A percentile compares a stretch with the other conserved stretches of the same genome.
Evolutionary conservation across 164 flowering plant species (phyloP).

Genomic region (Houttuynia cordata): DNA sequence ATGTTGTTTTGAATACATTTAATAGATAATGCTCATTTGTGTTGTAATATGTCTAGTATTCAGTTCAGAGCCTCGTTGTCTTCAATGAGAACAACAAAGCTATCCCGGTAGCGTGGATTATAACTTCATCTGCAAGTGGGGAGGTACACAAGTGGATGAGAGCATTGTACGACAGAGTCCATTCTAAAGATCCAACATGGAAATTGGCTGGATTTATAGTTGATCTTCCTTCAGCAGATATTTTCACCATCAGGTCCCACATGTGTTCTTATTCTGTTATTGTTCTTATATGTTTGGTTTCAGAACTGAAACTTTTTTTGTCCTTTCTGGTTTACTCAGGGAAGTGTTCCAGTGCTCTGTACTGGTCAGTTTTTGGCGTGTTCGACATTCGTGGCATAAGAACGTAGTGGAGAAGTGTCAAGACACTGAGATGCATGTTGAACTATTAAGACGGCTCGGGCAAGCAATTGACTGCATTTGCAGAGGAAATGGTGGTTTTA

Average conservation of each 20-base stretch:
- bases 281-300: not conserved
- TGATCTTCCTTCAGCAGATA: constrained; percentile 71
- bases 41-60: constrained; percentile 35
- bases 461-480: constrained; percentile 41
- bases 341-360: constrained; percentile 87
- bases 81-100: constrained; percentile 86
- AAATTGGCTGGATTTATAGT: constrained; percentile 78
- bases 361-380: constrained; percentile 66
- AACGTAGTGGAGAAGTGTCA: constrained; percentile 57
- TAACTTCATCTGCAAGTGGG: constrained; percentile 48
- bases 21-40: constrained; percentile 4
- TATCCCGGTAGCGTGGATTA: constrained; percentile 94
- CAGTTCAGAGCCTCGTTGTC: constrained; percentile 80
- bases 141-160: constrained; percentile 80
- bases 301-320: not conserved
- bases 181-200: constrained; percentile 82
- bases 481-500: constrained; percentile 32
- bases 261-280: not conserved
- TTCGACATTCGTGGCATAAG: constrained; percentile 95
- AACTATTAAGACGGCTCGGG: constrained; percentile 54
- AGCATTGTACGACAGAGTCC: constrained; percentile 77
- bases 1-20: not conserved
- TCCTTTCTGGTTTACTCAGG: constrained; percentile 30
- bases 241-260: constrained; percentile 50
- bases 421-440: constrained; percentile 34